Evolutionary conservation across 306 rosid species (phyloP).

Genomic region (Quillaja saponaria): DNA sequence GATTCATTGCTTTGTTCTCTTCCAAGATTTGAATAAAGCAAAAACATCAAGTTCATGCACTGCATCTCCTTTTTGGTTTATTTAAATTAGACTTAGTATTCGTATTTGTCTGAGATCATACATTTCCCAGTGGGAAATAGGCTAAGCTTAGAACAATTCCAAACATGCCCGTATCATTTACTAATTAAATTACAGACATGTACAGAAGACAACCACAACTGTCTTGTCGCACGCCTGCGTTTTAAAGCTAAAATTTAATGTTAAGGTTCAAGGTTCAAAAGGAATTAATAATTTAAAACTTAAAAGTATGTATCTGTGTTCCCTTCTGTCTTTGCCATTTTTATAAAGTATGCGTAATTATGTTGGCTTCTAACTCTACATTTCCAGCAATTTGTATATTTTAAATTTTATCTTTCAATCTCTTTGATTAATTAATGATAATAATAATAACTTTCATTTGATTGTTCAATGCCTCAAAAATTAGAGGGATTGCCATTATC

Average conservation of each 20-base stretch:
- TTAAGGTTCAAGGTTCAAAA: slow-evolving; percentile 30
- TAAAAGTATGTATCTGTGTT: slow-evolving; percentile 47
- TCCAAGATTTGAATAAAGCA: too few relatives aligned
- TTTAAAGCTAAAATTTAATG: slow-evolving; percentile 35
- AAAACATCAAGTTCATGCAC: too few relatives aligned
- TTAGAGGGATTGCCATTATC: slow-evolving; percentile 34
- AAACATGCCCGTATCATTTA: slow-evolving; percentile 21
- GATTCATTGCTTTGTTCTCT: too few relatives aligned
- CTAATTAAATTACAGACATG: too few relatives aligned
- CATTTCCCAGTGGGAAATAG: neutral
- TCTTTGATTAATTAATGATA: too few relatives aligned
- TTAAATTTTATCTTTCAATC: too few relatives aligned
- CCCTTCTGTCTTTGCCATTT: slow-evolving; percentile 45
- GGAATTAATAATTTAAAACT: slow-evolving; percentile 22
- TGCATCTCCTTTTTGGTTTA: too few relatives aligned
- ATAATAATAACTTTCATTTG: slow-evolving; percentile 24
- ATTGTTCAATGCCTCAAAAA: slow-evolving; percentile 41
- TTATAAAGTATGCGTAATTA: slow-evolving; percentile 53
- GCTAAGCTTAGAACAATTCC: slow-evolving; percentile 16
- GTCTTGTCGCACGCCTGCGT: slow-evolving; percentile 65
- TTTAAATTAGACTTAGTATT: too few relatives aligned
- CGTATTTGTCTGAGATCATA: too few relatives aligned
- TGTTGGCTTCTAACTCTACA: slow-evolving; percentile 76
- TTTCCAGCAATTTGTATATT: slow-evolving; percentile 2
- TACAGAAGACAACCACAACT: slow-evolving; percentile 34